Base-by-base conservation (phyloP, 2,329 filamentous ascomycete species). In the Pseudocercospora fijiensis region DNA sequence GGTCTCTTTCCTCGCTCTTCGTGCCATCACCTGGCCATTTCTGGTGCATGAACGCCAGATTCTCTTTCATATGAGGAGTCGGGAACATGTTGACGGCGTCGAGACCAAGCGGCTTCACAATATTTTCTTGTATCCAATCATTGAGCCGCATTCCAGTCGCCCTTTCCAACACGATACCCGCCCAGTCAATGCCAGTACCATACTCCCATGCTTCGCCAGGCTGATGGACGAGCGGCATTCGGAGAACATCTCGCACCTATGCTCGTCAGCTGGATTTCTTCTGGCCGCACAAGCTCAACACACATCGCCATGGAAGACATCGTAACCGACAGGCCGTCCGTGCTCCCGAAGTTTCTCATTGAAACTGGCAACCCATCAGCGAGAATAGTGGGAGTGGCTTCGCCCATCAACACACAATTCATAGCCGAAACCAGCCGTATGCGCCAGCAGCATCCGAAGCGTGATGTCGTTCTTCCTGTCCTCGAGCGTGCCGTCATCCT, bases 191-290 rank as follows among this genome's bases (percentile, higher is more conserved):
- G 66, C 77, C 79, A 60, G 78, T 77, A 64, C 72, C 69, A 49
- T 89, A 89, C 27, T 85, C 80, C 84, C 85, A 90, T 2, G 78
- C 78, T 24, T 83, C 80, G 0, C 87, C 87, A 0, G 88, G 88
- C 67, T 90, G 86, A 67, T 87, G 86, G 0, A 89, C 73, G 16
- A 90, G 74, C 0, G 87, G 84, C 62, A 76, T 73, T 11, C 76
- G 72, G 37, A 81, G 70, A 49, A 88, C 77, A 24, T 85, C 86
- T 30, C 62, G 62, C 47, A 67, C 61, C 53, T 58, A 22, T 4
- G 26, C 7, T 18, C 51, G 22, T 65, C 56, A 56, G 60, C 27
- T 37, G n/a, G 16, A 22, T 27, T 22, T 20, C 30, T 20, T 13
- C 9, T 11, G 10, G 27, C 22, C 27, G 26, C 20, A 33, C 53